A percentile compares a stretch with the other conserved stretches of the same genome.
phyloP scores from a whole-genome alignment of 1,284 basidiomycete species.

The Ganoderma meredithae region DNA sequence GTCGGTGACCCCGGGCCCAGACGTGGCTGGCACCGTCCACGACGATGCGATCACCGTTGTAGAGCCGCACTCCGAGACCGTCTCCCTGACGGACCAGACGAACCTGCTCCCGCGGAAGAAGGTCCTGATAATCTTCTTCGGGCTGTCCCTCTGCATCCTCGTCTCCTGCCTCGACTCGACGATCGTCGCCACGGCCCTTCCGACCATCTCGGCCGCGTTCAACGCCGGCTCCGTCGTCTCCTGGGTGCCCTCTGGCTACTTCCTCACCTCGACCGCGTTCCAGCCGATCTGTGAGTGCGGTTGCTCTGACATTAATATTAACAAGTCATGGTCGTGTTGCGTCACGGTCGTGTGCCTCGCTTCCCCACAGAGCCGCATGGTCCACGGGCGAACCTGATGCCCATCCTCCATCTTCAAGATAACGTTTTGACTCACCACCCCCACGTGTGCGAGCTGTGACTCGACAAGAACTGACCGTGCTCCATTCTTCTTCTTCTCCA shows the following conservation, averaged over 20 bases:
- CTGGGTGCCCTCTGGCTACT: constrained; percentile 76
- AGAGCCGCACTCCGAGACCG: constrained; percentile 24
- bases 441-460: constrained; percentile 5
- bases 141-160: constrained; percentile 65
- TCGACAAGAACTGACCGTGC: neutral
- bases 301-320: neutral
- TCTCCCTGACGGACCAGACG: constrained; percentile 73
- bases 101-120: constrained; percentile 76
- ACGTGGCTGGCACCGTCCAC: neutral
- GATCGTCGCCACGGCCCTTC: constrained; percentile 75
- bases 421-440: neutral
- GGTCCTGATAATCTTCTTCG: constrained; percentile 67
- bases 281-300: constrained; percentile 52
- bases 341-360: neutral
- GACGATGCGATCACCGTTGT: constrained; percentile 23
- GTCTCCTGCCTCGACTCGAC: constrained; percentile 67
- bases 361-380: constrained; percentile 1
- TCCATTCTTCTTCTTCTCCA: constrained; percentile 11
- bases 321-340: no score
- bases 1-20: constrained; percentile 1
- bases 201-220: constrained; percentile 74
- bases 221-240: constrained; percentile 69
- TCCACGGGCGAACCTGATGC: no score
- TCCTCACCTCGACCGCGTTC: constrained; percentile 71
- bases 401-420: neutral